Percentiles rank a stretch among this genome's conserved stretches.
These are phyloP conservation scores for Hyphodiscus sp. DNA, from an alignment of 2,329 filamentous ascomycete species.

Conservation along the genomic window DNA sequence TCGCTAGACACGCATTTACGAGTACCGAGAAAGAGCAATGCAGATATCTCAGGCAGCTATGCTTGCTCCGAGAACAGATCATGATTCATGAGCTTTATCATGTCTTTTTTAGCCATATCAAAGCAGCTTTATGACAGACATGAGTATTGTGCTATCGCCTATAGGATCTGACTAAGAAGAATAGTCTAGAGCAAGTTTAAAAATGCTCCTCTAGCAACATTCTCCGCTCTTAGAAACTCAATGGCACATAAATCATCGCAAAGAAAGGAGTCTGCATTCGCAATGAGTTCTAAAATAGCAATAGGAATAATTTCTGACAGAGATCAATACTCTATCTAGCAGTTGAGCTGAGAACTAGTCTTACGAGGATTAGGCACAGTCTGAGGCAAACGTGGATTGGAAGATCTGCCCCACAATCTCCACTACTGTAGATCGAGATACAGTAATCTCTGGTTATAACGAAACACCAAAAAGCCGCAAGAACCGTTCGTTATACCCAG, in stretches of 20 bases:
- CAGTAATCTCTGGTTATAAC: no score
- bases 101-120: background rate
- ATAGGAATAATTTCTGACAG: background rate
- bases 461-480: no score
- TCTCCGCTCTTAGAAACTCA: slow-evolving; percentile 14
- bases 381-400: background rate
- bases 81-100: no score
- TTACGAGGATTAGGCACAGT: slow-evolving; percentile 8
- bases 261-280: slow-evolving; percentile 12
- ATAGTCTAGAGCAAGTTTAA: background rate
- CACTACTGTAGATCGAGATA: slow-evolving; percentile 18
- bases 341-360: background rate
- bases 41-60: no score
- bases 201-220: background rate
- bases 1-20: no score
- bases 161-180: background rate
- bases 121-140: background rate
- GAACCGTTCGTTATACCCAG: no score
- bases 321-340: background rate
- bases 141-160: background rate
- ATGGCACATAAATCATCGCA: slow-evolving; percentile 21
- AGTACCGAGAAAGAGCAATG: no score
- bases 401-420: slow-evolving; percentile 7
- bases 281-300: background rate
- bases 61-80: no score